Evolutionary conservation across 2,329 filamentous ascomycete genomes (phyloP), one percentile per base, ranked within the genome.

Genomic region (Gnomoniopsis sp.): DNA sequence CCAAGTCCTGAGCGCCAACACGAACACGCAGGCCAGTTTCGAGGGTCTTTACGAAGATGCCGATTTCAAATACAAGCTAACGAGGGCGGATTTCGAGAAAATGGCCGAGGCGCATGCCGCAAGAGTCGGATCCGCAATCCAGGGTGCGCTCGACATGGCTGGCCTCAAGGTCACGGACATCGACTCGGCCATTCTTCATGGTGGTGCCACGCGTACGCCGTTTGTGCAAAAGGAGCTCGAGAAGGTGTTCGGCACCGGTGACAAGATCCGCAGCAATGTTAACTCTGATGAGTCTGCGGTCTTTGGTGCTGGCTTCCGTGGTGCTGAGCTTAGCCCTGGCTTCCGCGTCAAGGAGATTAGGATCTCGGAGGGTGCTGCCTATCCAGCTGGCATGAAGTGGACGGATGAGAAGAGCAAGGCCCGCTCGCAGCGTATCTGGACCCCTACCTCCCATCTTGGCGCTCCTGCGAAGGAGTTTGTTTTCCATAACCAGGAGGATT

Each of bases 271-370:
- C 64, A 89, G 88, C 69, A 99, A 96, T 67, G 95, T 99, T 70
- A 99, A 99, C 76, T 90, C 93, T 12, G 95, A 99, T 68, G 95
- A 99, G 75, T 89, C 95, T 23, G 95, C 95, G 53, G 95, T 96
- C 11, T 96, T 98, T 72, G 95, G 95, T 67, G 93, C 95, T 57
- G 93, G 89, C 30, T 98, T 99, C 81, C 91, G 93, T 70, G 95
- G 91, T 53, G 95, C 95, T 54, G 87, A 91, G 66, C 82, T 99
- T 59, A 97, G 91, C 75, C 92, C 93, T 44, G 93, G 90, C 71
- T 99, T 99, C 86, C 88, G 92, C 62, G 95, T 99, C 70, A 99
- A 98, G 81, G 95, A 98, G 70, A 99, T 99, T 65, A 84, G 90
- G 60, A 85, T 90, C 53, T 82, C 79, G n/a, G 95, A 99, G 67